These are phyloP conservation scores for Croton setiger DNA, from an alignment of 441 rosid species.

Conservation along the genomic window DNA sequence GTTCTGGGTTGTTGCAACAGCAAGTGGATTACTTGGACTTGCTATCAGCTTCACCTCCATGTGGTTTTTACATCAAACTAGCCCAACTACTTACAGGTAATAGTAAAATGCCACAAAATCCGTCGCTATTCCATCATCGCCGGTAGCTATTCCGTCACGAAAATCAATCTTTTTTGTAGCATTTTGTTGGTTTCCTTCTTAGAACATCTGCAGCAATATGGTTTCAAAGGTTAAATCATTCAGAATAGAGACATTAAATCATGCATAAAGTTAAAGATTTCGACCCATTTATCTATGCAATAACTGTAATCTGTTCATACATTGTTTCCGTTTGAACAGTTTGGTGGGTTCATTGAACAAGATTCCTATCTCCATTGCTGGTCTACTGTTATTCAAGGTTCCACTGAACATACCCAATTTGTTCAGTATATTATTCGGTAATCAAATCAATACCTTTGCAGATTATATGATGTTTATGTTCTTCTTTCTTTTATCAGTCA, in stretches of 20 bases:
- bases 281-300: too few relatives aligned
- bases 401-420: constrained; percentile 66
- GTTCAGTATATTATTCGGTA: constrained; percentile 89
- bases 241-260: too few relatives aligned
- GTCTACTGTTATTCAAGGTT: constrained; percentile 70
- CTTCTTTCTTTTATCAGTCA: neutral
- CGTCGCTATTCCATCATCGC: too few relatives aligned
- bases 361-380: constrained; percentile 84
- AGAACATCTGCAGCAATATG: neutral
- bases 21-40: constrained; percentile 84
- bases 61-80: constrained; percentile 95
- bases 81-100: constrained; percentile 93
- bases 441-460: constrained; percentile 17
- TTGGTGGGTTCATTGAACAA: constrained; percentile 94
- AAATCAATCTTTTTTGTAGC: too few relatives aligned
- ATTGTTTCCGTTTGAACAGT: constrained; percentile 36
- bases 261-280: too few relatives aligned
- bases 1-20: constrained; percentile 88
- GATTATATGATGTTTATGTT: neutral
- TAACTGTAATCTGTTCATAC: neutral
- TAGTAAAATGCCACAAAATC: neutral
- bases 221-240: too few relatives aligned
- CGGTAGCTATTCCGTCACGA: too few relatives aligned
- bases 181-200: neutral
- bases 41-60: constrained; percentile 93